Evolutionary conservation across 768 basidiomycete genomes (phyloP).

Genomic region (Hericium rajendrae): DNA sequence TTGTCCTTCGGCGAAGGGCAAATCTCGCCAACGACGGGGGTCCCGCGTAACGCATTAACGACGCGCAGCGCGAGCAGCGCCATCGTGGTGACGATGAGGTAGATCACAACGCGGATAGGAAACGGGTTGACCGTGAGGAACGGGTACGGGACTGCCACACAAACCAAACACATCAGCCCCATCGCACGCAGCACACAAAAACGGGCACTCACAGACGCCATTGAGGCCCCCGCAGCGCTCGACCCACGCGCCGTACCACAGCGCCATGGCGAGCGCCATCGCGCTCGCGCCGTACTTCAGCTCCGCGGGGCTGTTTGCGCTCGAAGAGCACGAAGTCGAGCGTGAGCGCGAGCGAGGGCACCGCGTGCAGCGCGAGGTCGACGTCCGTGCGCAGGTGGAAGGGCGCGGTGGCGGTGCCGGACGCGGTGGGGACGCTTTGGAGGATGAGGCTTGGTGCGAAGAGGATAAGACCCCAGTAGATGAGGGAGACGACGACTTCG

Average conservation of each 20-base stretch:
- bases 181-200: neutral
- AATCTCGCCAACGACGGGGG: neutral
- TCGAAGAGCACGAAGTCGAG: slow-evolving; percentile 66
- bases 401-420: slow-evolving; percentile 29
- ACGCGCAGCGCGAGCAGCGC: slow-evolving; percentile 46
- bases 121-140: slow-evolving; percentile 60
- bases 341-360: slow-evolving; percentile 47
- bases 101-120: slow-evolving; percentile 46
- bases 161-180: neutral
- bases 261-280: slow-evolving; percentile 22
- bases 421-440: slow-evolving; percentile 15
- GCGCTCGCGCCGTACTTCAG: slow-evolving; percentile 25
- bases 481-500: slow-evolving; percentile 37
- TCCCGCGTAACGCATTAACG: slow-evolving; percentile 48
- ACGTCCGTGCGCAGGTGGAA: slow-evolving; percentile 35
- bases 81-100: slow-evolving; percentile 38
- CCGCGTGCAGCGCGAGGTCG: slow-evolving; percentile 59
- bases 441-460: slow-evolving; percentile 52
- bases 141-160: slow-evolving; percentile 64
- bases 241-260: slow-evolving; percentile 53
- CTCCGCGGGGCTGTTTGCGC: slow-evolving; percentile 29
- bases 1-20: slow-evolving; percentile 1
- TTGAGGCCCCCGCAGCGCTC: slow-evolving; percentile 60
- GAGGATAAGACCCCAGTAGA: slow-evolving; percentile 63
- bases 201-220: slow-evolving; percentile 42